Evolutionary conservation across 2,329 filamentous ascomycete genomes (phyloP).

Genomic region (Nannizzia gypsea): DNA sequence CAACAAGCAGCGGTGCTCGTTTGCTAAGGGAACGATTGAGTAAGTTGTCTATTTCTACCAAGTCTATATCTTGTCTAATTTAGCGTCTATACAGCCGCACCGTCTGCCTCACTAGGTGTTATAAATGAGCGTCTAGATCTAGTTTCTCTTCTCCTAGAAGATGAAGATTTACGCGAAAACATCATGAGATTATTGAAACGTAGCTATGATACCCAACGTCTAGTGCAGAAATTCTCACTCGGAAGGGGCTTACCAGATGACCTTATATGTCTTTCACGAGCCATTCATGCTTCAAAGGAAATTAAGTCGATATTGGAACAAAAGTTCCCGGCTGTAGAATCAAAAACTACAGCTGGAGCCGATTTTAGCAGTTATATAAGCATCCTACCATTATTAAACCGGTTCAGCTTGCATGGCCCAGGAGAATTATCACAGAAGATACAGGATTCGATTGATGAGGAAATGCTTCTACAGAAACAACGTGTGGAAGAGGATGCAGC

Average conservation of each 20-base stretch:
- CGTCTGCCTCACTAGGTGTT: slow-evolving; percentile 70
- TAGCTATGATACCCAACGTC: slow-evolving; percentile 73
- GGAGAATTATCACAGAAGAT: slow-evolving; percentile 59
- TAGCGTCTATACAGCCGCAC: slow-evolving; percentile 44
- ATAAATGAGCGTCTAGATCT: slow-evolving; percentile 74
- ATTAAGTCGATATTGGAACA: slow-evolving; percentile 37
- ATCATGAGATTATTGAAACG: slow-evolving; percentile 56
- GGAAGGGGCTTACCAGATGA: slow-evolving; percentile 89
- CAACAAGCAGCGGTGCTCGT: slow-evolving; percentile 81
- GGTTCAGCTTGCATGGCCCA: slow-evolving; percentile 48
- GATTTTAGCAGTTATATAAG: slow-evolving; percentile 24
- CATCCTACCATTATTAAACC: slow-evolving; percentile 22
- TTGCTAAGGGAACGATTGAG: slow-evolving; percentile 76
- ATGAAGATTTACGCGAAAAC: slow-evolving; percentile 57
- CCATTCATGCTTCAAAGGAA: slow-evolving; percentile 61
- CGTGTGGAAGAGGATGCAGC: slow-evolving; percentile 61
- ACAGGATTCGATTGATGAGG: slow-evolving; percentile 73
- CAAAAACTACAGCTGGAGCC: slow-evolving; percentile 15
- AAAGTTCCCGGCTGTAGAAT: slow-evolving; percentile 13
- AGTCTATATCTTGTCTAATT: not conserved
- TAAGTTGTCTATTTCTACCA: slow-evolving; percentile 19
- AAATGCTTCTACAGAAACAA: slow-evolving; percentile 72
- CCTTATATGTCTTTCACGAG: slow-evolving; percentile 68
- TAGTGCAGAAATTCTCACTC: slow-evolving; percentile 88
- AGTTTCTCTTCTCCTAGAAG: slow-evolving; percentile 59